Evolutionary conservation across 805 yeast genomes (phyloP).

Genomic region (Kazachstania kunashirensis): DNA sequence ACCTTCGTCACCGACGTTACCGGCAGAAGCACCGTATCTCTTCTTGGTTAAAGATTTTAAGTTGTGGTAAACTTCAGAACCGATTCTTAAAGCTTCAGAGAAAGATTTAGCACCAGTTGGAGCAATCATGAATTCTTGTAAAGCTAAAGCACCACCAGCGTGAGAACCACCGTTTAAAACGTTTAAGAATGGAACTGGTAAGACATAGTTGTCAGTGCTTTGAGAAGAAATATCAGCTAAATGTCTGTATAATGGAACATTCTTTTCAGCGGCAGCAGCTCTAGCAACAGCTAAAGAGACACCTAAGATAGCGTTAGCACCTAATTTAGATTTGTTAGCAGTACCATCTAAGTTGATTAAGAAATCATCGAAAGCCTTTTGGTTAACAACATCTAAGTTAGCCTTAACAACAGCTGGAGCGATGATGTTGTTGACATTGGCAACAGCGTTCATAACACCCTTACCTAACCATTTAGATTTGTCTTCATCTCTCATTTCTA

Average conservation of each 20-base stretch:
- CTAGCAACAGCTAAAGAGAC: constrained; percentile 94
- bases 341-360: constrained; percentile 87
- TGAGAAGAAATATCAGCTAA: constrained; percentile 68
- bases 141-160: constrained; percentile 98
- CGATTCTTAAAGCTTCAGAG: constrained; percentile 93
- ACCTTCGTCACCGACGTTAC: constrained; percentile 99
- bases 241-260: constrained; percentile 88
- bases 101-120: constrained; percentile 86
- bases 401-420: constrained; percentile 88
- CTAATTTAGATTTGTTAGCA: constrained; percentile 91
- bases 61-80: constrained; percentile 96
- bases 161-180: constrained; percentile 99
- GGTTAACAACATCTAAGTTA: constrained; percentile 76
- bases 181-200: constrained; percentile 99
- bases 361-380: constrained; percentile 79
- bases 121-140: constrained; percentile 99
- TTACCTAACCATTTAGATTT: constrained; percentile 96
- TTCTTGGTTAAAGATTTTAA: constrained; percentile 88
- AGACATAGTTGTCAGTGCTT: constrained; percentile 71
- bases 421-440: constrained; percentile 87
- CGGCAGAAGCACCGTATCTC: constrained; percentile 96
- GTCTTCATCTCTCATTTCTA: constrained; percentile 97
- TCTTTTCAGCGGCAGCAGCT: constrained; percentile 96
- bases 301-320: constrained; percentile 98
- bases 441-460: constrained; percentile 96